Conservation (phyloP, 805 yeast species). For the Jamesozyma spencerorum region DNA sequence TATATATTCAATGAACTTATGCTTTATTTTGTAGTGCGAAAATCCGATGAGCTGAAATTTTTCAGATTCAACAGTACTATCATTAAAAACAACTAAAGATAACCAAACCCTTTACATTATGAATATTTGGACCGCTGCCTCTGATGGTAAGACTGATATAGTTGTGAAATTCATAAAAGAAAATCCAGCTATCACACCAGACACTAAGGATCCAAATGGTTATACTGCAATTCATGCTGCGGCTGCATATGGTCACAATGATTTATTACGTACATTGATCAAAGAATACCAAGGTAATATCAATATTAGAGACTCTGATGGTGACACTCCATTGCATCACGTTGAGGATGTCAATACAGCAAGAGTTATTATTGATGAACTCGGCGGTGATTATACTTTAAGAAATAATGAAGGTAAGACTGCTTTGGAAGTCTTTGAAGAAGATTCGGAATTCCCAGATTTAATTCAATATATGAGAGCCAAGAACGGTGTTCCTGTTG, state of each 20-base stretch:
- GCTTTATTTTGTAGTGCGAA: not conserved
- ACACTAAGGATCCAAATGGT: constrained; percentile 82
- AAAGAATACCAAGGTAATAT: constrained; percentile 61
- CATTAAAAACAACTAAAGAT: not conserved
- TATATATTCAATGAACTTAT: not conserved
- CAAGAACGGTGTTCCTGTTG: constrained; percentile 25
- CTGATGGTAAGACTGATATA: constrained; percentile 59
- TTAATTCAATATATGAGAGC: constrained; percentile 53
- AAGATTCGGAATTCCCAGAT: constrained; percentile 80
- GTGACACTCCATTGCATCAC: constrained; percentile 92
- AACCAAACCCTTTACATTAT: constrained; percentile 12
- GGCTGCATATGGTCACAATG: constrained; percentile 79
- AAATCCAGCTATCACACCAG: constrained; percentile 46
- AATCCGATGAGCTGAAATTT: not conserved
- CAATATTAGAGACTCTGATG: constrained; percentile 76
- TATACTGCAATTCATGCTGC: constrained; percentile 98
- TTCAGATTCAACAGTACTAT: not conserved
- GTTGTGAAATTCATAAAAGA: constrained; percentile 47
- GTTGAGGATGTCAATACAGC: constrained; percentile 68
- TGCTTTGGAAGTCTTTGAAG: constrained; percentile 63
- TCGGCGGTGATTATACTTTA: constrained; percentile 54
- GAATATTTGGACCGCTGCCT: constrained; percentile 92
- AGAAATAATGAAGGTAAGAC: constrained; percentile 71
- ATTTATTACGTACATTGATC: constrained; percentile 38
- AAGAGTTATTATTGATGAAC: constrained; percentile 51